phyloP scores from a whole-genome alignment of 129 eudicot species.

The Calendula officinalis region DNA sequence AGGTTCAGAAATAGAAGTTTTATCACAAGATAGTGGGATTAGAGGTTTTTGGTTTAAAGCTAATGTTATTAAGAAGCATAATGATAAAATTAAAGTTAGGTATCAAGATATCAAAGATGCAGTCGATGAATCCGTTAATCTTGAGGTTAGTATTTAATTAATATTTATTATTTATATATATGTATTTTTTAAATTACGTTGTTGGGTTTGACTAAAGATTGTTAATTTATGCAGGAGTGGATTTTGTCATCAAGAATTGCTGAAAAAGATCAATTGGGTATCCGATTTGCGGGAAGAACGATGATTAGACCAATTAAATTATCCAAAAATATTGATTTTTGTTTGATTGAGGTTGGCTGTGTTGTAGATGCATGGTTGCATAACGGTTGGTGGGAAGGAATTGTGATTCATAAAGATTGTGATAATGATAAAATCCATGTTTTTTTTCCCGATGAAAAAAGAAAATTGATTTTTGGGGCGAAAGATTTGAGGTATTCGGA shows the following conservation, averaged over 20 bases:
- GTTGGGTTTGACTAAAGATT: neutral
- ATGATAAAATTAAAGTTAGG: constrained; percentile 64
- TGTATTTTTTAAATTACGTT: neutral
- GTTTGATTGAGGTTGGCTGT: constrained; percentile 37
- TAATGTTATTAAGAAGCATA: constrained; percentile 57
- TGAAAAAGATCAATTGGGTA: constrained; percentile 45
- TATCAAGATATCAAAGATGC: constrained; percentile 80
- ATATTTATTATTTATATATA: neutral
- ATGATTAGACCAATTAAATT: constrained; percentile 51
- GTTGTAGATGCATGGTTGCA: constrained; percentile 89
- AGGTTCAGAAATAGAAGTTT: constrained; percentile 72
- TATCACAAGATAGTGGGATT: constrained; percentile 91
- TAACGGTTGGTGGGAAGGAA: constrained; percentile 99
- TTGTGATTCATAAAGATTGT: constrained; percentile 61
- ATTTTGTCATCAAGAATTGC: constrained; percentile 59
- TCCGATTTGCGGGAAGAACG: constrained; percentile 59
- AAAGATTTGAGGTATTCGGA: constrained; percentile 58
- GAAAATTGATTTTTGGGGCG: constrained; percentile 22
- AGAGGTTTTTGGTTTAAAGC: constrained; percentile 93
- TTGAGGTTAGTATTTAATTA: constrained; percentile 63
- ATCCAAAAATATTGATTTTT: constrained; percentile 8
- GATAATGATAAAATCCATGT: constrained; percentile 47
- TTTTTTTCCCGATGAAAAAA: constrained; percentile 75
- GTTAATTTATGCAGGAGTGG: constrained; percentile 65
- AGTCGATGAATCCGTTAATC: constrained; percentile 53